A percentile compares a stretch with the other conserved stretches of the same genome.
Evolutionary conservation across 2,329 filamentous ascomycete species (phyloP).

Genomic region (Mycogone perniciosa): DNA sequence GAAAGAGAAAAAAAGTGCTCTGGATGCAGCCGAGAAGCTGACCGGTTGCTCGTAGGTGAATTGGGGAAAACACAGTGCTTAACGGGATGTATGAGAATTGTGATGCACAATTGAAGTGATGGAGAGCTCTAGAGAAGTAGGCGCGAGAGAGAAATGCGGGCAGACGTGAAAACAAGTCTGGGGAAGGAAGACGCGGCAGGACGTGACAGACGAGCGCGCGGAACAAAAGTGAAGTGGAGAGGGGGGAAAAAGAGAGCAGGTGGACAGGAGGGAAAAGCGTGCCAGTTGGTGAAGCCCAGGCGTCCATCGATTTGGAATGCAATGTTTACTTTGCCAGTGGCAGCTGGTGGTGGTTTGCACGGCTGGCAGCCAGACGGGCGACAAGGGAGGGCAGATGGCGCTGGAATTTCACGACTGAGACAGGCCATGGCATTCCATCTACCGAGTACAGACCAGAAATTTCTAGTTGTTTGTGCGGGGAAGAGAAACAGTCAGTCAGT

Average conservation of each 20-base stretch:
- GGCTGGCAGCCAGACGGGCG: constrained; percentile 5
- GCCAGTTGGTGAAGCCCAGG: constrained; percentile 5
- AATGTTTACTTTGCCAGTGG: constrained; percentile 14
- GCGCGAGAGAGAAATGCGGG: constrained; percentile 12
- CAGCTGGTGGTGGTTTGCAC: constrained; percentile 13
- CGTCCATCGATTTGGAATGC: constrained; percentile 15
- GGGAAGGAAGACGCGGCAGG: constrained; percentile 6
- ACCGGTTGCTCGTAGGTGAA: constrained; percentile 2
- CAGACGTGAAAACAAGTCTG: constrained; percentile 5
- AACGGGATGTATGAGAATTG: constrained; percentile 2
- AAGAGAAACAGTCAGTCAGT: background rate
- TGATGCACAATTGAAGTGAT: background rate
- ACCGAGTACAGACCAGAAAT: background rate
- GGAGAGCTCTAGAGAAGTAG: constrained; percentile 3
- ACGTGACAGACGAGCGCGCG: constrained; percentile 7
- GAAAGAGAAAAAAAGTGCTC: background rate
- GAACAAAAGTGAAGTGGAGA: constrained; percentile 7
- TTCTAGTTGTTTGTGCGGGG: background rate
- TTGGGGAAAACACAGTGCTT: constrained; percentile 4
- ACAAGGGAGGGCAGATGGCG: constrained; percentile 6
- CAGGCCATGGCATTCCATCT: constrained; percentile 8
- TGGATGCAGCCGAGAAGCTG: constrained; percentile 5
- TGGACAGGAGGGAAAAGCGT: constrained; percentile 6
- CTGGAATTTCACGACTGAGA: constrained; percentile 11
- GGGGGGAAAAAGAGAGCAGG: background rate